A percentile compares a stretch with the other conserved stretches of the same genome.
Conservation (phyloP, 768 basidiomycete species). For the Rhodotorula toruloides region DNA sequence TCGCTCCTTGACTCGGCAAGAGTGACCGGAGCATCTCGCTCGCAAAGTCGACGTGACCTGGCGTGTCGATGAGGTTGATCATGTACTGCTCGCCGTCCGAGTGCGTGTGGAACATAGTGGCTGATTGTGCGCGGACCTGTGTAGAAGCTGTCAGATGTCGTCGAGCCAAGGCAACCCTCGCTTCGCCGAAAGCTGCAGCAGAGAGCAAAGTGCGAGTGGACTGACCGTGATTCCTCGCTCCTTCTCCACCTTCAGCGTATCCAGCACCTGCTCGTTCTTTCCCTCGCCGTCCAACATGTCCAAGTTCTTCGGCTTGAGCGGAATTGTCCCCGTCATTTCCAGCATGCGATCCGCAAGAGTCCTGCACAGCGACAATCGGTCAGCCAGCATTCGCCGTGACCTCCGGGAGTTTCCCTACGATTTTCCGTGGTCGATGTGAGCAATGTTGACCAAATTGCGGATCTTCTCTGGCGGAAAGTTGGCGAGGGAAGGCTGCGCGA, state of each 20-base stretch:
- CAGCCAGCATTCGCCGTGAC: not conserved
- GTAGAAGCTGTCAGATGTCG: not conserved
- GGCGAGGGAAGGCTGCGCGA: not conserved
- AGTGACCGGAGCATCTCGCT: conserved; percentile 93
- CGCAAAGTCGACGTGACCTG: conserved; percentile 95
- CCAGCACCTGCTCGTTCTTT: conserved; percentile 76
- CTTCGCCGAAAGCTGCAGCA: not conserved
- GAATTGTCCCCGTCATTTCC: conserved; percentile 81
- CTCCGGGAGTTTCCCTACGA: too few relatives aligned
- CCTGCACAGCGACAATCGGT: conserved; percentile 64
- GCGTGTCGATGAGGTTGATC: conserved; percentile 93
- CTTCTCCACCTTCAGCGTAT: conserved; percentile 92
- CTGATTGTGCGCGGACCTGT: conserved; percentile 23
- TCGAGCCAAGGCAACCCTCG: not conserved
- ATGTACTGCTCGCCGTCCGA: conserved; percentile 57
- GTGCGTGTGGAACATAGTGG: conserved; percentile 68
- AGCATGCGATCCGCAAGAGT: conserved; percentile 42
- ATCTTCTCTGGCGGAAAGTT: conserved; percentile 44
- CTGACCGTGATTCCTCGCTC: conserved; percentile 85
- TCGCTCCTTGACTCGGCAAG: conserved; percentile 86
- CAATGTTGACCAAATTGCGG: conserved; percentile 38
- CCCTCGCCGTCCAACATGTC: conserved; percentile 56
- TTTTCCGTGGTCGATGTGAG: conserved; percentile 63
- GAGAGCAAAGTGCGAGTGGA: not conserved
- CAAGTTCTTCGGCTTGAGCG: conserved; percentile 6